These are phyloP conservation scores for Plasmodium gonderi DNA, from an alignment of 169 alveolate species.

Conservation along the genomic window DNA sequence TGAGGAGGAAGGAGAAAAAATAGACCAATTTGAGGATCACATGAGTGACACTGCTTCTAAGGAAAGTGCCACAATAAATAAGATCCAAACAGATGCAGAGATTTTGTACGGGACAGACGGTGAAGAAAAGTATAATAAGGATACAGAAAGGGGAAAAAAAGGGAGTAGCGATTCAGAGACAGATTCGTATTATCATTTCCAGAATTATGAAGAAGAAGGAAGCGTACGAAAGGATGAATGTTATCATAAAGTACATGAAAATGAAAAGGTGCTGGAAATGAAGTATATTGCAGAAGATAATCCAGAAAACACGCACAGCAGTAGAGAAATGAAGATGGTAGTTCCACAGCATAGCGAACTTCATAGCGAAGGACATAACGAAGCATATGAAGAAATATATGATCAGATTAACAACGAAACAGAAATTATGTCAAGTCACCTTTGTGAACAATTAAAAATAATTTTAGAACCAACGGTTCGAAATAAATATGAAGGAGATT, in stretches of 20 bases:
- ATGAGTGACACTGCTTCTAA: slow-evolving; percentile 46
- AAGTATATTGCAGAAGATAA: slow-evolving; percentile 5
- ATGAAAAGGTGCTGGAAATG: slow-evolving; percentile 13
- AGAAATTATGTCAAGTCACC: slow-evolving; percentile 79
- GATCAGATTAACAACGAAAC: slow-evolving; percentile 71
- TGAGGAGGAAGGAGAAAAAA: background rate
- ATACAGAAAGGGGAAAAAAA: background rate
- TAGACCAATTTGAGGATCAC: background rate
- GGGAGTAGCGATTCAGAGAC: too few relatives aligned
- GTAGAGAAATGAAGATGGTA: background rate
- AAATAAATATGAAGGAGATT: slow-evolving; percentile 94
- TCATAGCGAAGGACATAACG: slow-evolving; percentile 20
- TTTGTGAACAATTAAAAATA: slow-evolving; percentile 91
- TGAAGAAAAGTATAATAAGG: background rate
- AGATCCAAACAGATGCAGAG: background rate
- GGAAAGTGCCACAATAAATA: slow-evolving; percentile 68
- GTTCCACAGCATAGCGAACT: background rate
- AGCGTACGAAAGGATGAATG: slow-evolving; percentile 28
- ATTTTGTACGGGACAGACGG: background rate
- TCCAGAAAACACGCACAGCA: background rate
- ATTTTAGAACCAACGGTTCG: slow-evolving; percentile 94
- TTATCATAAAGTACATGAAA: slow-evolving; percentile 35
- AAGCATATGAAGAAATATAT: slow-evolving; percentile 54
- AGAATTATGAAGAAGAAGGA: slow-evolving; percentile 55
- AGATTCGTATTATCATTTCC: too few relatives aligned